phyloP scores from a whole-genome alignment of 345 rosid species.

The Adansonia digitata region DNA sequence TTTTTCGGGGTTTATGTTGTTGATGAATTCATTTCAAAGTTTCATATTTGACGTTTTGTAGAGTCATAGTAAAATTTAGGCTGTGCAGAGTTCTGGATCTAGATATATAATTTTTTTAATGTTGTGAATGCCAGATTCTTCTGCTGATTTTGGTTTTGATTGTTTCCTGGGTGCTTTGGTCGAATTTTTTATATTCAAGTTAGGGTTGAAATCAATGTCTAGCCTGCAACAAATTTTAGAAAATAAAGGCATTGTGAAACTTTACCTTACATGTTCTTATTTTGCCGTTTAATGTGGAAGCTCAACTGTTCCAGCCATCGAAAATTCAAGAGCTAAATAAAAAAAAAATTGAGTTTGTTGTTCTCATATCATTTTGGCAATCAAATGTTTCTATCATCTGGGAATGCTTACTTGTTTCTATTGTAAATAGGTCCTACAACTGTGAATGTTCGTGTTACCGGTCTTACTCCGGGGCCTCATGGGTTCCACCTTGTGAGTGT shows the following conservation, averaged over 20 bases:
- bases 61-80: background rate
- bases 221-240: background rate
- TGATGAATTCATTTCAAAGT: background rate
- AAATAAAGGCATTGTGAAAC: background rate
- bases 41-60: background rate
- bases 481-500: conserved; percentile 48
- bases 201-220: conserved; percentile 1
- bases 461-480: conserved; percentile 66
- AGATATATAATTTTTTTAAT: too few relatives aligned
- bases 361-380: background rate
- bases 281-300: background rate
- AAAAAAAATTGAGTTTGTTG: background rate
- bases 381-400: background rate
- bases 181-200: background rate
- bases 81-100: background rate
- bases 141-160: background rate
- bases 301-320: too few relatives aligned
- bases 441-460: conserved; percentile 76
- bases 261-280: background rate
- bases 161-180: background rate
- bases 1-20: too few relatives aligned
- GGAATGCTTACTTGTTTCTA: background rate
- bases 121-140: background rate
- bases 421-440: conserved; percentile 66
- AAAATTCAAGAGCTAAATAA: too few relatives aligned